Conservation (phyloP, 352 stramenopile species). For the Globisporangium lucens region DNA sequence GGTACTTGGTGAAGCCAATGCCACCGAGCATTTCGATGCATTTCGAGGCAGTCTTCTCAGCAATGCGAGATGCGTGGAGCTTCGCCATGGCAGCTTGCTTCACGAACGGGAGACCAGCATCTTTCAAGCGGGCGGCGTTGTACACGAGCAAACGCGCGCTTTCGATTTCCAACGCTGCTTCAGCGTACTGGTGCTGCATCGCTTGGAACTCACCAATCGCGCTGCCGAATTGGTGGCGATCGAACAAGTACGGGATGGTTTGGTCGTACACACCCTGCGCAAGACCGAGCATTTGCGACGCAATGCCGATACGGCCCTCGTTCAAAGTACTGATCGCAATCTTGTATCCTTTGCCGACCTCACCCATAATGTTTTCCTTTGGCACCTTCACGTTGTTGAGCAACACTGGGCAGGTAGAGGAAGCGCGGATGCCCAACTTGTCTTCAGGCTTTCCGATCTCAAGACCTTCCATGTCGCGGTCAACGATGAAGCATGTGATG, state of each 20-base stretch:
- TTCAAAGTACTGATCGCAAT: constrained; percentile 98
- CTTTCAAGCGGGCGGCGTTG: constrained; percentile 94
- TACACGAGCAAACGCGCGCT: constrained; percentile 91
- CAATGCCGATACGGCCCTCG: constrained; percentile 95
- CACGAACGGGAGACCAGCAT: constrained; percentile 92
- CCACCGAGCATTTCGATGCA: constrained; percentile 95
- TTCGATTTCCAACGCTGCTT: constrained; percentile 94
- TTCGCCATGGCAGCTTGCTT: constrained; percentile 98
- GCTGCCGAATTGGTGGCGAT: constrained; percentile 95
- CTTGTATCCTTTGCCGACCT: constrained; percentile 94
- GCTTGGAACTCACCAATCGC: constrained; percentile 94
- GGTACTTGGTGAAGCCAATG: constrained; percentile 94
- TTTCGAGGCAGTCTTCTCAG: constrained; percentile 94
- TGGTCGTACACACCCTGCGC: constrained; percentile 95
- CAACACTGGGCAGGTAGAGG: constrained; percentile 93
- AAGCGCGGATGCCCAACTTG: constrained; percentile 96
- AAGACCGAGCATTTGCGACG: constrained; percentile 96
- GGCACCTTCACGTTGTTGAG: constrained; percentile 95
- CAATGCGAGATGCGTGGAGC: constrained; percentile 93
- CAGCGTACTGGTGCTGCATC: constrained; percentile 97
- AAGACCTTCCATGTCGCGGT: constrained; percentile 90
- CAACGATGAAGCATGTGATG: constrained; percentile 98
- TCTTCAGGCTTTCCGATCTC: constrained; percentile 94
- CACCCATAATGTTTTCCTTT: constrained; percentile 90
- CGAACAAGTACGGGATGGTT: constrained; percentile 95